Percentiles rank a stretch among this genome's conserved stretches.
Evolutionary conservation across 352 stramenopile species (phyloP).

Genomic region (Pythium myriotylum): DNA sequence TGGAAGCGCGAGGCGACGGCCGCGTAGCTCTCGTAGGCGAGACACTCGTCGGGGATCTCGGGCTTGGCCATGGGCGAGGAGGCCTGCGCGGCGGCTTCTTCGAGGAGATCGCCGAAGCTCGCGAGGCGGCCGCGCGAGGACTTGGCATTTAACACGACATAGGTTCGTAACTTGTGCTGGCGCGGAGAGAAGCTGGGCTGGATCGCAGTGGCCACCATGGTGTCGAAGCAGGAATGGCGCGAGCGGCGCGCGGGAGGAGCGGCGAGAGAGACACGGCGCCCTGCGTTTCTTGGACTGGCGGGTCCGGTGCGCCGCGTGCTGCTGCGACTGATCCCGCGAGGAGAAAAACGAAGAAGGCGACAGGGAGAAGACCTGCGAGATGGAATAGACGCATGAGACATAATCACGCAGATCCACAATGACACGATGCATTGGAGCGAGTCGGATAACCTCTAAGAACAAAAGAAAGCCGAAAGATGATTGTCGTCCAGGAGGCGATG

Average conservation of each 20-base stretch:
- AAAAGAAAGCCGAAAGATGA: constrained; percentile 1
- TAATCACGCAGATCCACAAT: not conserved
- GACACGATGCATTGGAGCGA: not conserved
- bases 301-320: constrained; percentile 10
- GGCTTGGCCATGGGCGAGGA: not conserved
- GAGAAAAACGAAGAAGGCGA: constrained; percentile 20
- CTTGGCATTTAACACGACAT: constrained; percentile 33
- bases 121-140: constrained; percentile 27
- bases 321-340: constrained; percentile 14
- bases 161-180: constrained; percentile 31
- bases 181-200: constrained; percentile 7
- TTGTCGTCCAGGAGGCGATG: not conserved
- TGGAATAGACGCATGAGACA: constrained; percentile 15
- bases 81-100: constrained; percentile 10
- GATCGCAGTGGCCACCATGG: constrained; percentile 23
- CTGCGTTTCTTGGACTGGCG: constrained; percentile 9
- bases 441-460: not conserved
- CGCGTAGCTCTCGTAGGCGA: constrained; percentile 79
- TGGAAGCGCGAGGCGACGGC: constrained; percentile 57
- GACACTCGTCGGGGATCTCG: constrained; percentile 40
- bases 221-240: not conserved
- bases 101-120: constrained; percentile 26
- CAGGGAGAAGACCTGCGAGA: constrained; percentile 1
- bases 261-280: constrained; percentile 1
- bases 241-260: not conserved